phyloP scores from a whole-genome alignment of 495 filamentous ascomycete genomes.

The Podospora tetraspora region DNA sequence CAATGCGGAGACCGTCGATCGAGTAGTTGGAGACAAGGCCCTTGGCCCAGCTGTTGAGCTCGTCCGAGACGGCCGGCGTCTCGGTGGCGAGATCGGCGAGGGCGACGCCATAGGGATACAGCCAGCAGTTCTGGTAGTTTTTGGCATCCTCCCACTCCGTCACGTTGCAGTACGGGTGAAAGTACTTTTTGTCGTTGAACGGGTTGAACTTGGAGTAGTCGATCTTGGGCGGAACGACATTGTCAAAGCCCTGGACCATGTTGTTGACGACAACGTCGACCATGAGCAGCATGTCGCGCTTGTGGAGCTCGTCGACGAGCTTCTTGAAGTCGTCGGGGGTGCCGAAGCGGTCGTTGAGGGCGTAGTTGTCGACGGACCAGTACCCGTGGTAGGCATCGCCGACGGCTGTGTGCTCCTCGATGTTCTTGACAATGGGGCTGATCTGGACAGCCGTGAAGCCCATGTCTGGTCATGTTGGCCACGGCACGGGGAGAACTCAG shows the following conservation, averaged over 20 bases:
- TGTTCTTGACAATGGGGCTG: constrained; percentile 63
- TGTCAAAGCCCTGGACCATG: constrained; percentile 53
- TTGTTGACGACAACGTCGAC: constrained; percentile 78
- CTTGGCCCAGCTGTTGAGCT: constrained; percentile 61
- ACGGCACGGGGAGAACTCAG: not conserved
- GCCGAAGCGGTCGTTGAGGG: constrained; percentile 61
- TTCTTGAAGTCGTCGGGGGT: constrained; percentile 58
- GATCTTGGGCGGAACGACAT: constrained; percentile 45
- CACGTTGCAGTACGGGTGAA: constrained; percentile 63
- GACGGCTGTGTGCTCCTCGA: constrained; percentile 46
- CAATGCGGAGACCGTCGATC: constrained; percentile 76
- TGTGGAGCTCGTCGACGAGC: constrained; percentile 55
- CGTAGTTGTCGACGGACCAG: constrained; percentile 63
- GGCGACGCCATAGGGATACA: constrained; percentile 49
- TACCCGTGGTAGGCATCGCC: constrained; percentile 68
- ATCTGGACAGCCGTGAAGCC: constrained; percentile 83
- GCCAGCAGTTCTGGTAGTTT: constrained; percentile 55
- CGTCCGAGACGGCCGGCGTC: constrained; percentile 44
- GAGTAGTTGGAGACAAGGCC: constrained; percentile 62
- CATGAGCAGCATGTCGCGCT: constrained; percentile 67
- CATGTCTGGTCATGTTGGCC: constrained; percentile 51
- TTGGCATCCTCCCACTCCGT: constrained; percentile 53
- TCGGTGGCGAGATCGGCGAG: constrained; percentile 69
- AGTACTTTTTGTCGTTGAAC: constrained; percentile 62
- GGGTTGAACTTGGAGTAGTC: constrained; percentile 61